Evolutionary conservation across 805 yeast species (phyloP), one percentile per base, ranked within the genome.

Genomic region (Lachancea waltii): DNA sequence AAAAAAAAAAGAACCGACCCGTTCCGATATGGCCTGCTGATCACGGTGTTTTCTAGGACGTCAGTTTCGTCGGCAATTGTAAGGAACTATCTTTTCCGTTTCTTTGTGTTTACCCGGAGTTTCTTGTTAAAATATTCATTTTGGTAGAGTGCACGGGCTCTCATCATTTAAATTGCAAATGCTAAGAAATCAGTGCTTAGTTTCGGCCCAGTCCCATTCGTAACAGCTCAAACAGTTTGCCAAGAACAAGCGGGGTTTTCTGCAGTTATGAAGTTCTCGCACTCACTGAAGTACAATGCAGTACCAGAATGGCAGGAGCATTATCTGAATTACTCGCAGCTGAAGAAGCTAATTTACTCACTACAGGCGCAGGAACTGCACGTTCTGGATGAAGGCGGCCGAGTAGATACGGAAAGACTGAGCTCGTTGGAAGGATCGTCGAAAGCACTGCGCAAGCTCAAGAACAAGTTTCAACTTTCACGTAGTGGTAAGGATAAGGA

Each of bases 261-360:
- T n/a, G n/a, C n/a, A n/a, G n/a, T 22, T 20, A 81, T 81, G 89
- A 80, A 81, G 62, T 81, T 81, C 54, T 81, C 79, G 9, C 81
- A 77, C 45, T 75, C 82, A 17, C 64, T 81, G 41, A 73, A 70
- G 46, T 81, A 79, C 35, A 80, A 80, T 40, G 69, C 77, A 25
- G 84, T 83, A 39, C 95, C 96, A 2, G 94, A 82, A 51, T 87
- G 97, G 97, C 83, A 81, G 55, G 78, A 75, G 37, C 77, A 79
- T 50, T 87, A 87, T 55, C 68, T 89, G 42, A 81, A 84, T 53
- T 81, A 81, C 53, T 72, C 75, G 6, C 67, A 68, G 8, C 58
- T 79, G 46, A 79, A 79, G 51, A 75, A 77, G 49, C 51, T 67
- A 21, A 71, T 78, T 24, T 79, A 79, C 51, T 62, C 67, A 44